Evolutionary conservation across 1,284 basidiomycete genomes (phyloP), one percentile per base, ranked within the genome.

Genomic region (Irpex rosettiformis): DNA sequence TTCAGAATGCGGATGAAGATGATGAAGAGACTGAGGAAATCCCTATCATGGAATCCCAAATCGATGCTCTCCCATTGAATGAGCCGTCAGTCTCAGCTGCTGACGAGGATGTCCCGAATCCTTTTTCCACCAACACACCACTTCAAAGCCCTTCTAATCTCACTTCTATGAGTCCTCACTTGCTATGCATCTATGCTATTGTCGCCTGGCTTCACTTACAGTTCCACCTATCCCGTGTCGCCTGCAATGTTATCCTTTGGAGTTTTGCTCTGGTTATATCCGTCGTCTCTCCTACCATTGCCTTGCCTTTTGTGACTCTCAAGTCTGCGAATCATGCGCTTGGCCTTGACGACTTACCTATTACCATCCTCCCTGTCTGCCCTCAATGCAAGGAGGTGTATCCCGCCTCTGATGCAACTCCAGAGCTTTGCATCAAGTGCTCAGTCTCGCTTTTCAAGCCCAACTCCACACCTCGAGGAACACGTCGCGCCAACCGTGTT

Each of bases 311-410:
- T 43, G 24, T 48, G 11, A n/a, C 62, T 0, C 55, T 66, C 3
- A 27, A 52, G 1, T 54, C 60, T 16, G 45, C 48, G 1, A 33
- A 59, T 10, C 55, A 54, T 6, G 8, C 40, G 6, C 5, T 47
- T 66, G 5, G 48, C 29, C 24, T 48, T 62, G n/a, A 42, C 33
- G 59, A 64, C 5, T 58, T 58, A 1, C 2, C 18, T 0, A 42
- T 62, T 24, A 8, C 8, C 4, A 55, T 58, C 8, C 56, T 60
- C 10, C 59, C 62, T 0, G 56, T 57, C 1, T 67, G 64, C 25
- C 58, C 56, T 1, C 18, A 43, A 0, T 66, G 64, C 40, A 56
- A 57, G 10, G 59, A 59, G 28, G 48, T 56, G 3, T 53, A 59
- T 37, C 61, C 62, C 10, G 57, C 53, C 5, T 45, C 40, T 13